Evolutionary conservation across 495 filamentous ascomycete species (phyloP).

Genomic region (Chaetomidium leptoderma): DNA sequence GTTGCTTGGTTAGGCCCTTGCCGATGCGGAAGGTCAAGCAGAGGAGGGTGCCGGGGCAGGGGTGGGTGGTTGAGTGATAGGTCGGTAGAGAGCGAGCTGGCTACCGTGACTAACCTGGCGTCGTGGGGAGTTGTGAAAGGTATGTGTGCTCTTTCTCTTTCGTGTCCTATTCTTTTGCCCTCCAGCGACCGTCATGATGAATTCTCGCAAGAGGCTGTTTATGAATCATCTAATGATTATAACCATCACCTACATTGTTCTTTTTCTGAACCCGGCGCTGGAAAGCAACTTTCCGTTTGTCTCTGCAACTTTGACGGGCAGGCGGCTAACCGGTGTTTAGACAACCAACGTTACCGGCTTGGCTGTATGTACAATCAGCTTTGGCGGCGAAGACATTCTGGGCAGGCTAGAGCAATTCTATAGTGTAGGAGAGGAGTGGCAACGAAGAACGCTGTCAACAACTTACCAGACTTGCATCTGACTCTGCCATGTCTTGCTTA

Average conservation of each 20-base stretch:
- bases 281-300: neutral
- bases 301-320: neutral
- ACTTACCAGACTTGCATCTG: neutral
- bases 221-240: conserved; percentile 23
- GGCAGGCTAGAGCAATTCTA: too few species aligned
- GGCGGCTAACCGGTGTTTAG: neutral
- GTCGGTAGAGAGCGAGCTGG: neutral
- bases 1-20: conserved; percentile 50
- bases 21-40: conserved; percentile 79
- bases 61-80: conserved; percentile 61
- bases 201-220: conserved; percentile 25
- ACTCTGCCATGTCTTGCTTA: too few species aligned
- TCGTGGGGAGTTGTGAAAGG: neutral
- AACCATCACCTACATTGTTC: conserved; percentile 24
- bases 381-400: too few species aligned
- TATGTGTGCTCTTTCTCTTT: neutral
- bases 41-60: conserved; percentile 61
- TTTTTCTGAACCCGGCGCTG: conserved; percentile 15
- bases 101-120: neutral
- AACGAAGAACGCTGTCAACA: neutral
- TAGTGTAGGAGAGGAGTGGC: too few species aligned
- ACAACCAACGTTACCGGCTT: neutral
- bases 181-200: conserved; percentile 10
- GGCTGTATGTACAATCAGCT: too few species aligned
- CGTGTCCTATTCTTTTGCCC: neutral